These are phyloP conservation scores for Xenosphaeropsis pyriputrescens DNA, from an alignment of 2,329 filamentous ascomycete species.

Conservation along the genomic window DNA sequence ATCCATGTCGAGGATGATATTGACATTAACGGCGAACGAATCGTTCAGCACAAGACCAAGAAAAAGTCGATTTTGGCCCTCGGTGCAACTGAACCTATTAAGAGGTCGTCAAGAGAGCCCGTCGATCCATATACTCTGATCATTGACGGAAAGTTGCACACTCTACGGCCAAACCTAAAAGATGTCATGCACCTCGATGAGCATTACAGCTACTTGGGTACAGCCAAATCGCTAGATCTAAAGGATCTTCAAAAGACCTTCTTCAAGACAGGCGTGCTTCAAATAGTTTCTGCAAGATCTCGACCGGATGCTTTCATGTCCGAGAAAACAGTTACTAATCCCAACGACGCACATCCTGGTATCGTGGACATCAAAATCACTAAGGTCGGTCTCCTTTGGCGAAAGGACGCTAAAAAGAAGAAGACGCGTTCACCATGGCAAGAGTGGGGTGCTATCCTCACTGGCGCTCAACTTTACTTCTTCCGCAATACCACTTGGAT, in stretches of 20 bases:
- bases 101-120: conserved; percentile 60
- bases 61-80: conserved; percentile 57
- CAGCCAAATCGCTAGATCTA: conserved; percentile 60
- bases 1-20: conserved; percentile 93
- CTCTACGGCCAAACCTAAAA: conserved; percentile 69
- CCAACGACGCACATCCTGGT: conserved; percentile 74
- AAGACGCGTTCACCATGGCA: conserved; percentile 94
- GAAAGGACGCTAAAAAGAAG: conserved; percentile 87
- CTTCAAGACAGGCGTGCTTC: conserved; percentile 78
- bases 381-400: conserved; percentile 88
- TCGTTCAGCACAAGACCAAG: conserved; percentile 55
- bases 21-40: conserved; percentile 62
- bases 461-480: conserved; percentile 92
- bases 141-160: conserved; percentile 74
- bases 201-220: conserved; percentile 76
- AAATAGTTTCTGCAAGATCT: conserved; percentile 89
- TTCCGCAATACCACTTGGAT: conserved; percentile 91
- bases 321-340: conserved; percentile 71
- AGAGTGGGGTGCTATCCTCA: conserved; percentile 94
- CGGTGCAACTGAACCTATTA: conserved; percentile 45
- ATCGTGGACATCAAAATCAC: conserved; percentile 96
- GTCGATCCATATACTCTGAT: conserved; percentile 94
- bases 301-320: conserved; percentile 91
- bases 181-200: conserved; percentile 91
- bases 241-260: conserved; percentile 77